Base-by-base conservation (phyloP, 306 rosid species). In the Parietaria judaica region DNA sequence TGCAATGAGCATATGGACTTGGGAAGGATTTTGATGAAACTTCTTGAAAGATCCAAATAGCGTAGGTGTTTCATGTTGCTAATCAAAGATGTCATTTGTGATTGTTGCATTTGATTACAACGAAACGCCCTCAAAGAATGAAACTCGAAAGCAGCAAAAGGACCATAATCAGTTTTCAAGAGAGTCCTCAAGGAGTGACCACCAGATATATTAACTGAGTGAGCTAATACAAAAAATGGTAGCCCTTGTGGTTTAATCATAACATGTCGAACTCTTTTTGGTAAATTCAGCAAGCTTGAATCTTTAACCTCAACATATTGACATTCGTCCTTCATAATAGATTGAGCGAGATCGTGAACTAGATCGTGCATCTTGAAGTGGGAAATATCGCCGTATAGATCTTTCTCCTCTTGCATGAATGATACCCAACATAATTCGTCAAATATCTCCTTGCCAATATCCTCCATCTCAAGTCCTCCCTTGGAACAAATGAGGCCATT, bases 311-410 rank as follows among this genome's bases (percentile, higher is more conserved):
- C 44, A 15, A 61, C 17, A 16, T 3, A 17, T 4, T 4, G 45
- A 54, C 39, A 55, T 55, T 66, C 54, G 35, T 54, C 78, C 47
- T 66, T 65, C 66, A 69, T 35, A n/a, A 72, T 54, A 39, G 11
- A 63, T 12, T 67, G 74, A 23, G 79, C 78, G 1, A 81, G 56
- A 50, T 81, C 83, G 54, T 72, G 61, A 13, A 74, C 47, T 34
- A 79, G 63, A 41, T 75, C 73, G 37, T 79, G 80, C 36, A 75
- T 75, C 60, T 54, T 69, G 36, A 59, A 78, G 34, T 3, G 0
- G 0, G 15, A 7, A 39, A 37, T 4, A 5, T 11, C 7, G 4
- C 7, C 51, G 39, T 12, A 4, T 11, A 4, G 0, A 13, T 43
- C n/a, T 4, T 43, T 58, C 31, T 17, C 8, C 4, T 74, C 74